These are phyloP conservation scores for Rhynchosporium secalis DNA, from an alignment of 2,329 filamentous ascomycete genomes.

Conservation along the genomic window DNA sequence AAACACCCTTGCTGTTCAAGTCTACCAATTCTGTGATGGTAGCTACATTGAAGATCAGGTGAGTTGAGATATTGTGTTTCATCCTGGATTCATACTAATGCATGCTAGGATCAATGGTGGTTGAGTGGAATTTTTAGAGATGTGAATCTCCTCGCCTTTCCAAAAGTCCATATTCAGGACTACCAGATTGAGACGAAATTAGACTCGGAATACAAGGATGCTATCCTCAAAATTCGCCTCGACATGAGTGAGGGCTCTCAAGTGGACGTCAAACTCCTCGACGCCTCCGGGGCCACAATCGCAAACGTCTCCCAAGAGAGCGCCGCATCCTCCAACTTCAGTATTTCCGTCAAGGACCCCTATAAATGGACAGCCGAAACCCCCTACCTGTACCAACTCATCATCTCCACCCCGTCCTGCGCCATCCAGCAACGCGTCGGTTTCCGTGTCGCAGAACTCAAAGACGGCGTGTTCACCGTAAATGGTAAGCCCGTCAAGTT, in stretches of 20 bases:
- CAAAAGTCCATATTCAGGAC: slow-evolving; percentile 48
- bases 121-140: slow-evolving; percentile 55
- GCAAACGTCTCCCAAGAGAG: slow-evolving; percentile 31
- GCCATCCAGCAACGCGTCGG: slow-evolving; percentile 48
- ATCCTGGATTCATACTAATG: slow-evolving; percentile 3
- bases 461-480: slow-evolving; percentile 51
- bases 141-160: slow-evolving; percentile 52
- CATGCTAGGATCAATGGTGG: slow-evolving; percentile 52
- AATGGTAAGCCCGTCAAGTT: slow-evolving; percentile 55
- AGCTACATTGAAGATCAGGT: slow-evolving; percentile 55
- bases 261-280: slow-evolving; percentile 44
- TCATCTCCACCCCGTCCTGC: slow-evolving; percentile 40
- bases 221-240: slow-evolving; percentile 51
- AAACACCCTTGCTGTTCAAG: slow-evolving; percentile 48
- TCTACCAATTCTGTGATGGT: slow-evolving; percentile 59
- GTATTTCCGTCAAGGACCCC: slow-evolving; percentile 49
- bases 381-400: slow-evolving; percentile 59
- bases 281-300: slow-evolving; percentile 46
- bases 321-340: slow-evolving; percentile 23
- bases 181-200: slow-evolving; percentile 56
- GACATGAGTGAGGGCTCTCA: slow-evolving; percentile 42
- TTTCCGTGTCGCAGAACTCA: slow-evolving; percentile 54
- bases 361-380: slow-evolving; percentile 70
- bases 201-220: slow-evolving; percentile 52
- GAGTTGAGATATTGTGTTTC: not conserved